Evolutionary conservation across 179 eudicot species (phyloP).

Genomic region (Pouteria campechiana): DNA sequence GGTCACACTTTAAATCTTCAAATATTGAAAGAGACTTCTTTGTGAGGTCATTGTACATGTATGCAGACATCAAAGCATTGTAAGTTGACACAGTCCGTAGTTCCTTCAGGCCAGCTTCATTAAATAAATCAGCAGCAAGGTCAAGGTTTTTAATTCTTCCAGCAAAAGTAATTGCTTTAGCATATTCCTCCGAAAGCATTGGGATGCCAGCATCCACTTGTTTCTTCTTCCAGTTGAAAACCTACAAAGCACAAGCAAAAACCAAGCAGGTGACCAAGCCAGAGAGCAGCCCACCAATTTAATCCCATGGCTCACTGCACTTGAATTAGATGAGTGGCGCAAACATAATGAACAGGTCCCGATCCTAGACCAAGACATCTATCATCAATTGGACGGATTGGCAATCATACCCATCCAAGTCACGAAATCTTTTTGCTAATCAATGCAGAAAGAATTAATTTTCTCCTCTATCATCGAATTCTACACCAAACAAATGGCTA

Average conservation of each 20-base stretch:
- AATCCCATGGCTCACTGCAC: neutral
- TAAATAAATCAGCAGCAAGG: slow-evolving; percentile 57
- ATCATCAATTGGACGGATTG: too few relatives aligned
- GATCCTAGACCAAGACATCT: too few relatives aligned
- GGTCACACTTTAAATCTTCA: slow-evolving; percentile 47
- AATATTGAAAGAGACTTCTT: slow-evolving; percentile 53
- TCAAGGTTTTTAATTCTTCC: slow-evolving; percentile 49
- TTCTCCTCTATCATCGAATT: too few relatives aligned
- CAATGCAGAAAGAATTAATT: too few relatives aligned
- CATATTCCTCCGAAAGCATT: slow-evolving; percentile 59
- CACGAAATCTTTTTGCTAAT: too few relatives aligned
- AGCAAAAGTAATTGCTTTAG: slow-evolving; percentile 50
- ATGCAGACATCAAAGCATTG: slow-evolving; percentile 75
- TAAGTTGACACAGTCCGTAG: slow-evolving; percentile 30
- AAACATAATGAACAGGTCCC: too few relatives aligned
- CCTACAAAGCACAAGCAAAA: slow-evolving; percentile 22
- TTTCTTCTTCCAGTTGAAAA: slow-evolving; percentile 65
- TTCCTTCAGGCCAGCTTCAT: slow-evolving; percentile 39
- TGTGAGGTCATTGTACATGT: slow-evolving; percentile 33
- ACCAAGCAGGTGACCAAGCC: neutral
- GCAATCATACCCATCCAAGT: too few relatives aligned
- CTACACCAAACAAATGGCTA: too few relatives aligned
- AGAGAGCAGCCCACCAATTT: neutral
- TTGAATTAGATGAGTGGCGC: too few relatives aligned
- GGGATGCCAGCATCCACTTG: slow-evolving; percentile 25